A percentile compares a stretch with the other conserved stretches of the same genome.
phyloP scores from a whole-genome alignment of 2,329 filamentous ascomycete genomes.

The Fusarium sp. region DNA sequence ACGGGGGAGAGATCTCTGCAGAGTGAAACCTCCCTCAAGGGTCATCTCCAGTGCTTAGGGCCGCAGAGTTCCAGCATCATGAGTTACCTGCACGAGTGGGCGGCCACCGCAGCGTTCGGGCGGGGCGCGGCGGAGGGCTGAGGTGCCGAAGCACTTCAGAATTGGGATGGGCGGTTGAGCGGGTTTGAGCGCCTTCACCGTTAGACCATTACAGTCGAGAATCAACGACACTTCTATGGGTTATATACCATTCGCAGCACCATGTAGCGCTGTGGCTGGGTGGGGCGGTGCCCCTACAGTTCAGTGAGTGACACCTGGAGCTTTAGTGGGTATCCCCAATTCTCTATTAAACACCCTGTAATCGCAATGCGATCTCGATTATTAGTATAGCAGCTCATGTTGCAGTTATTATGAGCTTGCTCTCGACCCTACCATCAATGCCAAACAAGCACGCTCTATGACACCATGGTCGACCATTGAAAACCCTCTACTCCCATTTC shows the following conservation, averaged over 20 bases:
- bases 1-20: slow-evolving; percentile 78
- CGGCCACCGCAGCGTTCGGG: slow-evolving; percentile 74
- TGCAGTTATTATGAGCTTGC: background rate
- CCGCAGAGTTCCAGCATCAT: slow-evolving; percentile 66
- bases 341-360: background rate
- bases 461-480: slow-evolving; percentile 9
- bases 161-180: slow-evolving; percentile 60
- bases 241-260: slow-evolving; percentile 36
- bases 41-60: slow-evolving; percentile 76
- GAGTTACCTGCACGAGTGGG: slow-evolving; percentile 75
- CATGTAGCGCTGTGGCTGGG: background rate
- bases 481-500: background rate
- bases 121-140: slow-evolving; percentile 70
- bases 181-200: slow-evolving; percentile 68
- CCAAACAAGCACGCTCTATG: too few relatives aligned
- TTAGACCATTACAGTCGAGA: slow-evolving; percentile 72
- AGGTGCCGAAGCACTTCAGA: slow-evolving; percentile 50
- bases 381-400: background rate
- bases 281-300: background rate
- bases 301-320: background rate
- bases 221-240: background rate
- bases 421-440: background rate
- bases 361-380: background rate
- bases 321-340: slow-evolving; percentile 1
- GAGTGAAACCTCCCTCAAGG: slow-evolving; percentile 79